Percentiles rank a stretch among this genome's conserved stretches.
These are phyloP conservation scores for Cladobotryum mycophilum DNA, from an alignment of 2,329 filamentous ascomycete genomes.

Conservation along the genomic window DNA sequence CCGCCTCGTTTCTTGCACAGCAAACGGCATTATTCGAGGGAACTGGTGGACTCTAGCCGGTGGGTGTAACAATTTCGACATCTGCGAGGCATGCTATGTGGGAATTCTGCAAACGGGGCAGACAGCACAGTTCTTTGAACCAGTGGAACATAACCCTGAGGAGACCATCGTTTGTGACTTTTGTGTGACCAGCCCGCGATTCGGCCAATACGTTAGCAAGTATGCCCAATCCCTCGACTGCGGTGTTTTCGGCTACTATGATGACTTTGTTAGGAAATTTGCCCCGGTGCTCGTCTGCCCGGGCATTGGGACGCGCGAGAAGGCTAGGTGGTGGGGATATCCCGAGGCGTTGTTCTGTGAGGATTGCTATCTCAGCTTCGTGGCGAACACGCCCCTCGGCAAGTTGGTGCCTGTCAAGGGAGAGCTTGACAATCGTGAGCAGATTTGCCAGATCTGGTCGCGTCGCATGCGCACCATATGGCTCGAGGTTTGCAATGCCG, in stretches of 20 bases:
- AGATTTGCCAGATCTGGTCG: slow-evolving; percentile 33
- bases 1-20: slow-evolving; percentile 21
- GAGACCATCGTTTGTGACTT: slow-evolving; percentile 25
- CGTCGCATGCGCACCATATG: slow-evolving; percentile 33
- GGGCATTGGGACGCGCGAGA: slow-evolving; percentile 19
- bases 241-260: slow-evolving; percentile 25
- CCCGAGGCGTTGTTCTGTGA: slow-evolving; percentile 27
- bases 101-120: slow-evolving; percentile 23
- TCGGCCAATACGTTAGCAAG: slow-evolving; percentile 18
- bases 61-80: slow-evolving; percentile 16
- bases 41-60: slow-evolving; percentile 29
- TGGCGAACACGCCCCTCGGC: slow-evolving; percentile 22
- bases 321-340: slow-evolving; percentile 31
- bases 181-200: slow-evolving; percentile 20
- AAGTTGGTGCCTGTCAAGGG: slow-evolving; percentile 20
- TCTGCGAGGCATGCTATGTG: slow-evolving; percentile 30
- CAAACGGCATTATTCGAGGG: slow-evolving; percentile 22
- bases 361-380: slow-evolving; percentile 28
- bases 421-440: slow-evolving; percentile 16
- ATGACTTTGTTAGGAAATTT: slow-evolving; percentile 24
- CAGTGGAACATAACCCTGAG: slow-evolving; percentile 12
- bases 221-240: slow-evolving; percentile 26
- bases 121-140: slow-evolving; percentile 24
- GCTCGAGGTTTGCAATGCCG: slow-evolving; percentile 22
- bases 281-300: slow-evolving; percentile 23